A percentile compares a stretch with the other conserved stretches of the same genome.
Conservation (phyloP, 345 rosid genomes). For the Salix udensis region DNA sequence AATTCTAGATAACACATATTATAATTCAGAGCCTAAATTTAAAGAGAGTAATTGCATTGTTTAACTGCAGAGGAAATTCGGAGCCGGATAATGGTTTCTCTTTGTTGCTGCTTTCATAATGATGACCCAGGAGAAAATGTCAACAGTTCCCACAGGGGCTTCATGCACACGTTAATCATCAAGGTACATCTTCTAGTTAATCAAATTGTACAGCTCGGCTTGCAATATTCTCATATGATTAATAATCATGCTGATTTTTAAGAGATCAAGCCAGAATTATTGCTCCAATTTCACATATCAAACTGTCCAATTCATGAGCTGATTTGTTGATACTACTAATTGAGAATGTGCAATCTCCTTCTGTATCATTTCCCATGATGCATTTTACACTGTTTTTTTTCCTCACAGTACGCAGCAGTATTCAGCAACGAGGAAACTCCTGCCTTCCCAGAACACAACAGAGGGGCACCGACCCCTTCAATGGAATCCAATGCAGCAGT, state of each 20-base stretch:
- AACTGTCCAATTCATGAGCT: no score
- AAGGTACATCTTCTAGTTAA: constrained; percentile 3
- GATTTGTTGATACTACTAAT: no score
- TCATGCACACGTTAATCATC: neutral
- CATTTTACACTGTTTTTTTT: neutral
- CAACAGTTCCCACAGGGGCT: neutral
- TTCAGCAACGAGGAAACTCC: neutral
- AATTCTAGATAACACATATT: neutral
- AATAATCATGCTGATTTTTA: no score
- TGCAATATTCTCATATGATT: no score
- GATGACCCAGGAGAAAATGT: constrained; percentile 10
- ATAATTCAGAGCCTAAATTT: no score
- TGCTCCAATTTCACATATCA: neutral
- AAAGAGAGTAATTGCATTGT: no score
- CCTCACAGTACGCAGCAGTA: constrained; percentile 1
- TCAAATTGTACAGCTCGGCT: no score
- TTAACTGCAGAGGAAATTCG: neutral
- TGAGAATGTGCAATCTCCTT: no score
- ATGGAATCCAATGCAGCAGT: neutral
- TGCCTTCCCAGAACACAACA: neutral
- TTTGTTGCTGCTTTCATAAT: constrained; percentile 13
- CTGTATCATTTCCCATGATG: neutral
- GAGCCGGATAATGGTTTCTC: constrained; percentile 16
- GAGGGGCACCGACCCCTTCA: neutral
- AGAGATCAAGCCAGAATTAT: no score